Percentiles rank a stretch among this genome's conserved stretches.
Evolutionary conservation across 805 yeast species (phyloP).

Genomic region (Grigorovia transvaalensis): DNA sequence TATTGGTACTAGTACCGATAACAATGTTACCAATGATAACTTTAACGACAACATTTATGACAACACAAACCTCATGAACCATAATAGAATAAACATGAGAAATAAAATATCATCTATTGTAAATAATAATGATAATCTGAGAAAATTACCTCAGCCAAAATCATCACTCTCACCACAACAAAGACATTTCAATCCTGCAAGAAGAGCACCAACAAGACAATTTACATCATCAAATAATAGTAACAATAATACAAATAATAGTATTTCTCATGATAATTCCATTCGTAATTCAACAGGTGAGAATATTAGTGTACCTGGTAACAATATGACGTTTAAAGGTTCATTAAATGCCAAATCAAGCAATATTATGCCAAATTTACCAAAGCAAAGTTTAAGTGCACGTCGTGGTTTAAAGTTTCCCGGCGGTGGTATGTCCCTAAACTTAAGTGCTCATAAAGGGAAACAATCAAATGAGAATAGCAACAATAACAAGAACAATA

Average conservation of each 20-base stretch:
- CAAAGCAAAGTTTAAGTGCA: slow-evolving; percentile 71
- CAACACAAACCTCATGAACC: slow-evolving; percentile 1
- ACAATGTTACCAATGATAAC: no score
- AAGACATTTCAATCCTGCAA: slow-evolving; percentile 17
- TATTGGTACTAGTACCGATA: background rate
- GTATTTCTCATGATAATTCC: background rate
- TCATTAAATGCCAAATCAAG: background rate
- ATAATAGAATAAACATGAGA: background rate
- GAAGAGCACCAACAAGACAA: slow-evolving; percentile 24
- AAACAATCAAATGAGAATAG: background rate
- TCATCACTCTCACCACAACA: background rate
- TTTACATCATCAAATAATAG: background rate
- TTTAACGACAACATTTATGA: background rate
- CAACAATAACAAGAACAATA: background rate
- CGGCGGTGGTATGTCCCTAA: slow-evolving; percentile 27
- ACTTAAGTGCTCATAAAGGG: background rate
- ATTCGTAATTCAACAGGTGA: background rate
- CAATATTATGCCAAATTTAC: slow-evolving; percentile 22
- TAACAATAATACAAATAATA: background rate
- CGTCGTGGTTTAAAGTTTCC: slow-evolving; percentile 73
- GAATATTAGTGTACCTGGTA: background rate
- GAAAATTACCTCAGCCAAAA: background rate
- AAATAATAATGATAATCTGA: background rate
- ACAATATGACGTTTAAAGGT: background rate
- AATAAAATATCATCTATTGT: background rate